These are phyloP conservation scores for Amanita phalloides DNA, from an alignment of 768 basidiomycete species.

Conservation along the genomic window DNA sequence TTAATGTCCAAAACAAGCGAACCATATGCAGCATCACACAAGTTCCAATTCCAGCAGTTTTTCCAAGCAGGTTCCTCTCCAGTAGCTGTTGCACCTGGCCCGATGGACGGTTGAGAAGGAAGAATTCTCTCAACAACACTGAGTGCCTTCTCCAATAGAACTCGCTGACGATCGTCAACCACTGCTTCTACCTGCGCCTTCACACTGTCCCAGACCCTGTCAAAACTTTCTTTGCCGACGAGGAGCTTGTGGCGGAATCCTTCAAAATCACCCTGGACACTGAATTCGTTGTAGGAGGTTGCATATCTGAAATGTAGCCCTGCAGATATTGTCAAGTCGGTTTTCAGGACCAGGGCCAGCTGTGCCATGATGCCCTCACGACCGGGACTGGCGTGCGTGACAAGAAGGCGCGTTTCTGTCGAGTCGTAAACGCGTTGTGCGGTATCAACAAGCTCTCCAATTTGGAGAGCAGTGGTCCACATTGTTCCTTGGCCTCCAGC, in stretches of 20 bases:
- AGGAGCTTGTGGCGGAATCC: conserved; percentile 75
- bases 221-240: conserved; percentile 72
- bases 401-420: conserved; percentile 86
- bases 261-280: conserved; percentile 83
- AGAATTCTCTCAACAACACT: conserved; percentile 79
- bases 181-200: conserved; percentile 85
- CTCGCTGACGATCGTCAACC: conserved; percentile 83
- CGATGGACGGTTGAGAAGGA: conserved; percentile 31
- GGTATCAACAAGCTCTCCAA: conserved; percentile 96
- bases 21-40: conserved; percentile 93
- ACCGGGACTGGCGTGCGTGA: conserved; percentile 88
- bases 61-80: conserved; percentile 95
- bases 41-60: conserved; percentile 99
- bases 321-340: conserved; percentile 88
- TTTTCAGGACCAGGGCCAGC: conserved; percentile 82
- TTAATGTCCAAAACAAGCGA: conserved; percentile 80
- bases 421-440: conserved; percentile 90
- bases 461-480: conserved; percentile 97
- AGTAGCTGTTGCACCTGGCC: conserved; percentile 37
- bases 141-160: conserved; percentile 82
- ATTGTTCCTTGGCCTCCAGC: conserved; percentile 97
- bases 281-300: conserved; percentile 94
- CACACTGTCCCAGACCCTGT: conserved; percentile 92
- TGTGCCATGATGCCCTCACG: conserved; percentile 90
- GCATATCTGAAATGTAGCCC: conserved; percentile 98